Base-by-base conservation (phyloP, 1,284 basidiomycete genomes). In the Melampsora occidentalis region DNA sequence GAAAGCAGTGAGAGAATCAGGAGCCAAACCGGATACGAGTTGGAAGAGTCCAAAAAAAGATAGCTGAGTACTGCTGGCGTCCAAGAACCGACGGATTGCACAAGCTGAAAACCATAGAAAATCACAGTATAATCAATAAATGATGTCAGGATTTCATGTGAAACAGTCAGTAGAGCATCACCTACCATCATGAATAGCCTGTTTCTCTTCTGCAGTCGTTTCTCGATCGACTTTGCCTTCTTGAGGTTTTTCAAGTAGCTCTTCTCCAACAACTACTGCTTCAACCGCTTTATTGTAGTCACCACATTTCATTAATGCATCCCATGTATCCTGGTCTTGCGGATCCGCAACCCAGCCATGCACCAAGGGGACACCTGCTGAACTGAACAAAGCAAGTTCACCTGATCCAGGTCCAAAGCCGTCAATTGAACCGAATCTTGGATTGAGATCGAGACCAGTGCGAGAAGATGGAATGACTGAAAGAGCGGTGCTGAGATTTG, bases 341-440 rank as follows among this genome's bases (percentile, higher is more conserved):
- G 79, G 73, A 80, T 96, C 92, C 9, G 90, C 90, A n/a, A 96
- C 86, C 94, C 94, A 96, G 0, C 94, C 94, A 79, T 96, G 93
- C 0, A 94, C 88, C 65, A 96, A 88, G 16, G 87, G 85, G 64
- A 96, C 91, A 7, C 89, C 88, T 0, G 89, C 91, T 68, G 92
- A 88, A n/a, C 89, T 85, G 81, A 97, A 97, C 4, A 96, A 87
- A 69, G 90, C 88, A 42, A 96, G 86, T 82, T 92, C 93, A 0
- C 86, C 86, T 28, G 85, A 57, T 14, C n/a, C 20, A 48, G 71
- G 62, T 16, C 87, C 85, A 82, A 94, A 94, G 0, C 87, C 86
- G 2, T 87, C 87, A 4, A 88, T 81, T 9, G 86, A 86, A 0
- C 89, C 90, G 82, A 94, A 94, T 0, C 89, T 82, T 0, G 92